Conservation (phyloP, 768 basidiomycete genomes). For the Hortiboletus flavorubellus region DNA sequence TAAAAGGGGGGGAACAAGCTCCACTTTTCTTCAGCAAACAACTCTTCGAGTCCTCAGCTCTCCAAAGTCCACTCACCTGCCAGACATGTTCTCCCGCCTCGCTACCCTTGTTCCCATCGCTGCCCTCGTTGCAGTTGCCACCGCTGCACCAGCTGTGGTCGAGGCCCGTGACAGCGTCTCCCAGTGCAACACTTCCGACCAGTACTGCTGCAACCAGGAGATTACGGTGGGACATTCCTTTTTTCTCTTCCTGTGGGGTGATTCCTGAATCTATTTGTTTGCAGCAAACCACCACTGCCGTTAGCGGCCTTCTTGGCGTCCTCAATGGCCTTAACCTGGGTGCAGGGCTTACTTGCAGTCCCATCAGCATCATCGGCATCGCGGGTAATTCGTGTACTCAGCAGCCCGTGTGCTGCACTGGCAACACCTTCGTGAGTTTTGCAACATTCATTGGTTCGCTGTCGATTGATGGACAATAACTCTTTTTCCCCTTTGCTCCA, state of each 20-base stretch:
- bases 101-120: slow-evolving; percentile 6
- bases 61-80: background rate
- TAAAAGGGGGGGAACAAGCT: background rate
- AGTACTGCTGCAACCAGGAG: too few species aligned
- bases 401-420: background rate
- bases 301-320: background rate
- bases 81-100: slow-evolving; percentile 9
- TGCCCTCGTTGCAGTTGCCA: slow-evolving; percentile 4
- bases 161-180: background rate
- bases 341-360: background rate
- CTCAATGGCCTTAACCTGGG: background rate
- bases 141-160: slow-evolving; percentile 2
- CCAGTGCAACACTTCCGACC: too few species aligned
- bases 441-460: background rate
- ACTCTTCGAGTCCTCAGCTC: background rate
- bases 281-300: background rate
- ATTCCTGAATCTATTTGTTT: background rate
- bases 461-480: background rate
- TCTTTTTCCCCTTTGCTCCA: background rate
- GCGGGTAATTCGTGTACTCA: background rate
- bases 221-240: background rate
- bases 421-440: background rate
- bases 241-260: background rate
- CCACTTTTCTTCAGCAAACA: background rate
- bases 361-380: background rate